Conservation (phyloP, 805 yeast species). For the Grigorovia transvaalensis region DNA sequence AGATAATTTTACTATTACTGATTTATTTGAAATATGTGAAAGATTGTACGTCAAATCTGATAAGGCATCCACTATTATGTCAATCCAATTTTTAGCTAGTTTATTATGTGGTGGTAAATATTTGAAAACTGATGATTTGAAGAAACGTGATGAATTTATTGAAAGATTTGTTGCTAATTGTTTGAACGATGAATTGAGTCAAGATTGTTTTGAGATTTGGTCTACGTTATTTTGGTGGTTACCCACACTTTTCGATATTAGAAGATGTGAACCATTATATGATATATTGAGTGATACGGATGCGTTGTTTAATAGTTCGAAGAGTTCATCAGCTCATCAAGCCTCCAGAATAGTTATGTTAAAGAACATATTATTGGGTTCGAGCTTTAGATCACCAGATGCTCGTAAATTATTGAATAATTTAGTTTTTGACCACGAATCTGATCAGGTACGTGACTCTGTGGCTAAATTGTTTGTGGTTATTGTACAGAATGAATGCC, state of each 20-base stretch:
- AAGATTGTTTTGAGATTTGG: conserved; percentile 72
- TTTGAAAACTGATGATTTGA: conserved; percentile 28
- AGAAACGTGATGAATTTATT: conserved; percentile 38
- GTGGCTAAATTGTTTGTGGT: conserved; percentile 46
- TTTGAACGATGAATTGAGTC: conserved; percentile 52
- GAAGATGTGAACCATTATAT: conserved; percentile 54
- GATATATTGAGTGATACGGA: conserved; percentile 37
- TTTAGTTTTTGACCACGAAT: conserved; percentile 49
- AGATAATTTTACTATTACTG: conserved; percentile 34
- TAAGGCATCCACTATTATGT: conserved; percentile 66
- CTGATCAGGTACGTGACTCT: conserved; percentile 60
- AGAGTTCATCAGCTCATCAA: conserved; percentile 56
- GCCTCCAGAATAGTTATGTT: conserved; percentile 47
- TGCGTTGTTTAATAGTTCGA: conserved; percentile 33
- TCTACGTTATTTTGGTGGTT: conserved; percentile 64
- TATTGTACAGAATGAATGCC: conserved; percentile 13
- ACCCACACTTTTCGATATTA: conserved; percentile 51
- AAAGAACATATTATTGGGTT: conserved; percentile 37
- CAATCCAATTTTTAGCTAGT: conserved; percentile 62
- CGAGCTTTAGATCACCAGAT: conserved; percentile 46
- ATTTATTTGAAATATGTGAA: conserved; percentile 42
- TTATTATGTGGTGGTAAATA: conserved; percentile 42
- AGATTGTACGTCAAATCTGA: conserved; percentile 56
- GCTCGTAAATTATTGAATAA: conserved; percentile 34
- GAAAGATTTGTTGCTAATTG: conserved; percentile 35